These are phyloP conservation scores for Besnoitia besnoiti DNA, from an alignment of 169 alveolate genomes.

Conservation along the genomic window DNA sequence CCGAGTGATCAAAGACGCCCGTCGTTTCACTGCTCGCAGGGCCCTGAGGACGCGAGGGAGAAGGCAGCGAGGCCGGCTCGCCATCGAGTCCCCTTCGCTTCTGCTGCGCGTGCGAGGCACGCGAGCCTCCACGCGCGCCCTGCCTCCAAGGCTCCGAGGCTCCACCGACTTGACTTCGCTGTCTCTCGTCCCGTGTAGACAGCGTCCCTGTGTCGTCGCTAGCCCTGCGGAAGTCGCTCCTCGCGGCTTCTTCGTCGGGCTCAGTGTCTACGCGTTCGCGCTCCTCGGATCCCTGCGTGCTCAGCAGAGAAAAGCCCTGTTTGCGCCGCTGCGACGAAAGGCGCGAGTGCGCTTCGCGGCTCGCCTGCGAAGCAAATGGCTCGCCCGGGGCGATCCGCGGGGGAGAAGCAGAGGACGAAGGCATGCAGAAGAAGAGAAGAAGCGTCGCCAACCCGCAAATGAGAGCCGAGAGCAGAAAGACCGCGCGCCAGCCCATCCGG, in stretches of 20 bases:
- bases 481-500: constrained; percentile 76
- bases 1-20: background rate
- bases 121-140: too few species aligned
- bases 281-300: background rate
- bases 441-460: constrained; percentile 44
- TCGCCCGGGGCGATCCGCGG: background rate
- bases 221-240: too few species aligned
- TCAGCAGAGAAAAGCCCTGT: background rate
- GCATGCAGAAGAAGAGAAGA: background rate
- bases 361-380: background rate
- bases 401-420: background rate
- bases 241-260: background rate
- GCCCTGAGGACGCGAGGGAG: background rate
- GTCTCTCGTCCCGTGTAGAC: too few species aligned
- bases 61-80: background rate
- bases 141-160: too few species aligned
- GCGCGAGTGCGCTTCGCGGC: too few species aligned
- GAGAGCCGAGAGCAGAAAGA: constrained; percentile 69
- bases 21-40: background rate
- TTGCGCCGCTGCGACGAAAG: background rate
- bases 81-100: background rate
- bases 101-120: too few species aligned
- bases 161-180: too few species aligned
- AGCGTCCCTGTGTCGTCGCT: too few species aligned
- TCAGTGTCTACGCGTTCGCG: background rate